Base-by-base conservation (phyloP, 2,329 filamentous ascomycete genomes). In the Arachnomyces sp. region DNA sequence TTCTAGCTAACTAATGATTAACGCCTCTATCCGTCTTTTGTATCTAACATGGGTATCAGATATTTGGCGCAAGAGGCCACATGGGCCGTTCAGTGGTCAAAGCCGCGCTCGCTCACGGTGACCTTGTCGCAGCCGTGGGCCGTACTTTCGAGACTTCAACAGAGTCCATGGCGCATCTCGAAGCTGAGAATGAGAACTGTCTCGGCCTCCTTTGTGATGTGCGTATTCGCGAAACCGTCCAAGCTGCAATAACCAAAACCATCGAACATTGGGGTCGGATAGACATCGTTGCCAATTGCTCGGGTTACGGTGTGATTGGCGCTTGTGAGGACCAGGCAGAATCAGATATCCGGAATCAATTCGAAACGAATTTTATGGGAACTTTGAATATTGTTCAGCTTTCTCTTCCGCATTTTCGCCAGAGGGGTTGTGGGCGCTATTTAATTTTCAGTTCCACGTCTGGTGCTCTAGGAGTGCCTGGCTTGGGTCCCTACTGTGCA, bases 301-400 rank as follows among this genome's bases (percentile, higher is more conserved):
- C 87, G 9, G 90, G 90, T 12, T 95, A 94, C 64, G 90, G 89
- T 39, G 88, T 98, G 39, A 94, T 96, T 51, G 90, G 87, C 18
- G 82, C 90, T 1, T 95, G 89, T 63, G 92, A 96, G 65, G 92
- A 96, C 64, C 92, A 96, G 66, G 88, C 95, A 61, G 87, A 94
- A 59, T 82, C 88, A 61, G 92, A 96, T 58, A 77, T 96, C 51
- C 84, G 88, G 43, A 90, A 94, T 55, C 92, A 96, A 63, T 95
- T 96, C 65, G 87, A 93, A 70, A 95, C 89, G 15, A 98, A 98
- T 63, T 94, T 95, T 63, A 90, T 94, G 72, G 92, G 92, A 39
- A 93, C 88, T 0, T 65, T 96, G 44, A 84, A 96, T 64, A 94
- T 98, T 53, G 82, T 96, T 43, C 88, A 95, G 60, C 70, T 85